Conservation (phyloP, 441 rosid species). For the Macaranga tanarius region DNA sequence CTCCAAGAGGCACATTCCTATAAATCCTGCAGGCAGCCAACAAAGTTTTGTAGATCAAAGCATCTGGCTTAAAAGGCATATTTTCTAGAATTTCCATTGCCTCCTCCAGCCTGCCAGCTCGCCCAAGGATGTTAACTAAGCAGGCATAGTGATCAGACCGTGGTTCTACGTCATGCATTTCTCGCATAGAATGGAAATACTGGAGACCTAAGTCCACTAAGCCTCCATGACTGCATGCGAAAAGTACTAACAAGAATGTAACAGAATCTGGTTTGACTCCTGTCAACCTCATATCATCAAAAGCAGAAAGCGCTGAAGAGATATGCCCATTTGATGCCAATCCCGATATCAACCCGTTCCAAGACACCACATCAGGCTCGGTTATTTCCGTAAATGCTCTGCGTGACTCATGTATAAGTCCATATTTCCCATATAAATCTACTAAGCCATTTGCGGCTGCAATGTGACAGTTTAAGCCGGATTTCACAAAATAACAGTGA, state of each 20-base stretch:
- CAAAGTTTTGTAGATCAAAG: constrained; percentile 27
- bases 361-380: constrained; percentile 42
- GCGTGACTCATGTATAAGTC: constrained; percentile 23
- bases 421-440: constrained; percentile 27
- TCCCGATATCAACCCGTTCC: constrained; percentile 34
- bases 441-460: constrained; percentile 31
- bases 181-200: constrained; percentile 31
- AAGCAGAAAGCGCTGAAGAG: constrained; percentile 27
- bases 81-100: constrained; percentile 24
- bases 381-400: constrained; percentile 24
- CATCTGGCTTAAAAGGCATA: constrained; percentile 30
- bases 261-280: constrained; percentile 31
- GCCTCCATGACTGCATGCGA: constrained; percentile 34
- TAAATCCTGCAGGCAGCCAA: constrained; percentile 33
- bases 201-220: constrained; percentile 26
- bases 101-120: constrained; percentile 31
- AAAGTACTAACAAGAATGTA: constrained; percentile 30
- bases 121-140: constrained; percentile 33
- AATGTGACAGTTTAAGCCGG: constrained; percentile 20
- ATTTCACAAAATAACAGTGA: constrained; percentile 27
- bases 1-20: constrained; percentile 53
- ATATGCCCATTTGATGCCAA: constrained; percentile 27
- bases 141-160: constrained; percentile 26
- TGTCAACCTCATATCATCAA: constrained; percentile 29
- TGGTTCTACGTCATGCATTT: constrained; percentile 23